These are phyloP conservation scores for Lipomyces starkeyi DNA, from an alignment of 805 yeast species.

Conservation along the genomic window DNA sequence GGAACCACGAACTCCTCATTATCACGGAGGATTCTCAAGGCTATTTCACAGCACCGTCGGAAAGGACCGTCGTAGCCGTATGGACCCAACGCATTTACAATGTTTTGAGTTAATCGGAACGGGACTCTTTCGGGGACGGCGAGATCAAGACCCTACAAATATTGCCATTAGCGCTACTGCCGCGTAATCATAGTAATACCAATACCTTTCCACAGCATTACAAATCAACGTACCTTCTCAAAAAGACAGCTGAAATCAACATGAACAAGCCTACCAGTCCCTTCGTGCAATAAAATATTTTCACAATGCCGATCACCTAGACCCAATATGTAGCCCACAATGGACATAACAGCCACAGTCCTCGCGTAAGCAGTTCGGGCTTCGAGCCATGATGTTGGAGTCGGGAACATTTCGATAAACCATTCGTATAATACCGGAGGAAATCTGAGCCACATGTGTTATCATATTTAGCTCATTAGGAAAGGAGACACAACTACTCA, in stretches of 20 bases:
- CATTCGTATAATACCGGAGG: conserved; percentile 83
- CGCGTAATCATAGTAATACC: conserved; percentile 89
- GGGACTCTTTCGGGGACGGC: conserved; percentile 94
- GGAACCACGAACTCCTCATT: conserved; percentile 88
- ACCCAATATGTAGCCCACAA: conserved; percentile 92
- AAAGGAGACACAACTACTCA: background rate
- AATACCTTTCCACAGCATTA: conserved; percentile 36
- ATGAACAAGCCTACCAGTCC: conserved; percentile 80
- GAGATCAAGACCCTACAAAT: conserved; percentile 64
- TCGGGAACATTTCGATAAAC: conserved; percentile 88
- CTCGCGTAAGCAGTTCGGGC: conserved; percentile 77
- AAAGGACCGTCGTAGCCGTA: conserved; percentile 90
- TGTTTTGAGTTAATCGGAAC: conserved; percentile 84
- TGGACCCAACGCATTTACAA: conserved; percentile 88
- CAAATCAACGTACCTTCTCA: conserved; percentile 60
- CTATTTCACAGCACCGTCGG: conserved; percentile 83
- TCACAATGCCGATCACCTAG: conserved; percentile 97
- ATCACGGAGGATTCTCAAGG: conserved; percentile 69
- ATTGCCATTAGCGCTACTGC: conserved; percentile 71
- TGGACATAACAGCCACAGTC: conserved; percentile 94
- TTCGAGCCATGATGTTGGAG: conserved; percentile 84
- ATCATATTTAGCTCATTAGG: background rate
- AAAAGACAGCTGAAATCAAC: conserved; percentile 97
- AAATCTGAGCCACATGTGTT: conserved; percentile 40
- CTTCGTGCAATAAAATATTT: conserved; percentile 75